Base-by-base conservation (phyloP, 2,329 filamentous ascomycete genomes). In the Thielaviopsis populi region DNA sequence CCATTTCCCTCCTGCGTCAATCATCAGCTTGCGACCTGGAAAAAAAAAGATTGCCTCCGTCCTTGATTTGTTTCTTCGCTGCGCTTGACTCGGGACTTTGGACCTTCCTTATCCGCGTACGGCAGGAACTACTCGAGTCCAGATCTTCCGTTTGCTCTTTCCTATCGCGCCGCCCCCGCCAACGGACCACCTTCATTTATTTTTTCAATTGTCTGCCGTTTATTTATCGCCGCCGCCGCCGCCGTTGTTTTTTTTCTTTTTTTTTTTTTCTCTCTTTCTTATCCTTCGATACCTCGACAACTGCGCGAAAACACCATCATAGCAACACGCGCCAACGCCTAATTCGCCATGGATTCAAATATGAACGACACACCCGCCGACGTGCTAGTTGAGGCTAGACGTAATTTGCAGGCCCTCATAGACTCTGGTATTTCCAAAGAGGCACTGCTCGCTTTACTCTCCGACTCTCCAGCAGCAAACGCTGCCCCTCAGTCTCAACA, bases 401-500 rank as follows among this genome's bases (percentile, higher is more conserved):
- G 76, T 69, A 77, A 77, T 65, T 72, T 78, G 6, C 75, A 78
- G 70, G 74, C 74, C 56, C 69, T 78, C 67, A 78, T 78, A 67
- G 76, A 77, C 66, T 76, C 75, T 17, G 76, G 76, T 54, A 68
- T 78, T 10, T 77, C 76, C 61, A 75, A 74, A 68, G 76, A 77
- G 70, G 68, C 73, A 71, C 61, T 71, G 64, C 33, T 70, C 8
- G 67, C 69, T 48, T 66, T 70, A 58, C 68, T 68, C 30, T 62
- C 67, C 24, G 61, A 66, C 37, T 66, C n/a, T n/a, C n/a, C 64
- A 22, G 42, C 66, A 19, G 48, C 66, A 24, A 40, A 61, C 43
- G 11, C 63, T 37, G 33, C 10, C 33, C 22, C 40, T 6, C 67
- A 63, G n/a, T 62, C 50, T 40, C 64, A 64, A 46, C 65, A 65